Percentiles rank a stretch among this genome's conserved stretches.
These are phyloP conservation scores for Pseudogymnoascus sp. DNA, from an alignment of 2,329 filamentous ascomycete species.

Conservation along the genomic window DNA sequence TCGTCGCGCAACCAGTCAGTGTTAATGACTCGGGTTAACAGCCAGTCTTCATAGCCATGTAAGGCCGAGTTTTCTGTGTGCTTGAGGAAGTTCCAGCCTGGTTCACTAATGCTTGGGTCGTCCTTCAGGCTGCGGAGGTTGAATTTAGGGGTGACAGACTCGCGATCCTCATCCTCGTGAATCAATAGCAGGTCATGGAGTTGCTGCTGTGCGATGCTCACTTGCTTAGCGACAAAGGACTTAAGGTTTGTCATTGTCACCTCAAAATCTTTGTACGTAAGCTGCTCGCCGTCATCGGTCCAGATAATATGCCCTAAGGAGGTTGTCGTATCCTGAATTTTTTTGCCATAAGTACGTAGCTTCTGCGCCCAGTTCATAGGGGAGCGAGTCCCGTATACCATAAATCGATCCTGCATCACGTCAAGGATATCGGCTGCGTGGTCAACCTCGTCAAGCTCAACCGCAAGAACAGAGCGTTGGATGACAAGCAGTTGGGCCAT, in stretches of 20 bases:
- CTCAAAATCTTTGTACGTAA: constrained; percentile 13
- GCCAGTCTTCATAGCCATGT: neutral
- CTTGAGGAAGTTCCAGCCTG: neutral
- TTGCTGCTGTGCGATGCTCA: constrained; percentile 55
- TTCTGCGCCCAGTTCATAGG: constrained; percentile 15
- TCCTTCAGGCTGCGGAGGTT: constrained; percentile 10
- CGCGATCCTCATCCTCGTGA: constrained; percentile 3
- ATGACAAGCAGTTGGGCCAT: constrained; percentile 10
- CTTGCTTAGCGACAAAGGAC: constrained; percentile 1
- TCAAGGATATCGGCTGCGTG: constrained; percentile 17
- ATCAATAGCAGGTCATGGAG: constrained; percentile 62
- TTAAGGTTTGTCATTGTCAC: constrained; percentile 10
- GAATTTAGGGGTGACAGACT: neutral
- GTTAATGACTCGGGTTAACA: neutral
- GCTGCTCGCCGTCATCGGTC: constrained; percentile 11
- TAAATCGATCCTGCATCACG: constrained; percentile 20
- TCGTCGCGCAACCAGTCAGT: neutral
- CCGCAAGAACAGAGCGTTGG: constrained; percentile 11
- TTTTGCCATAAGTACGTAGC: constrained; percentile 12
- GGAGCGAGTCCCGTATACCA: constrained; percentile 10
- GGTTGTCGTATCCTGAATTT: constrained; percentile 12
- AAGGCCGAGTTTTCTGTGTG: neutral
- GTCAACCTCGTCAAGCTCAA: constrained; percentile 6
- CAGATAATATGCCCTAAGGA: constrained; percentile 10
- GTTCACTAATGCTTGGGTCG: constrained; percentile 32